Base-by-base conservation (phyloP, 768 basidiomycete genomes). In the Suillus sp. region DNA sequence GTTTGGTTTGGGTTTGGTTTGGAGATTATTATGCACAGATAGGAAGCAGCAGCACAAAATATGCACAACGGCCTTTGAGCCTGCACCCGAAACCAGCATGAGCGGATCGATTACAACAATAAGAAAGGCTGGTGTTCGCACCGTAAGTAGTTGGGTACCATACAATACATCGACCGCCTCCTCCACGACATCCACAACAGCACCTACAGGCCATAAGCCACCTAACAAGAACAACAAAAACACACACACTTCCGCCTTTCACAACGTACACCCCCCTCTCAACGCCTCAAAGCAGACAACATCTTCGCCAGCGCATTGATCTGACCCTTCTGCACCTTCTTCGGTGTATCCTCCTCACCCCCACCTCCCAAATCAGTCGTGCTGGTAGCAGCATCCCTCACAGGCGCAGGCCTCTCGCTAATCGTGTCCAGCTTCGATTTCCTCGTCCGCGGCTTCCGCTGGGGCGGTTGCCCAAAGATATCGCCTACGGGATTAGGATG, bases 251-350 rank as follows among this genome's bases (percentile, higher is more conserved):
- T 50, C 48, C 47, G 47, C 25, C 38, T 61, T 48, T 32, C 42
- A 32, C 54, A 50, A 55, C 60, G 48, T 50, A 48, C 57, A 61
- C 56, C 51, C 34, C n/a, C 14, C 10, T n/a, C 18, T 60, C 66
- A 91, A 71, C 88, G 88, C 71, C 90, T 83, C 77, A 92, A 76
- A 59, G 90, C 90, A 62, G 88, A 92, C 63, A 95, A 79, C 92
- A 96, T 93, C 87, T 95, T 95, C 63, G 93, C 93, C 69, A 96
- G 81, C 47, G 92, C 85, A 70, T 89, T 88, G 78, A 95, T 95
- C 81, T 95, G 94, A 55, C 90, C 91, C 77, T 89, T 94, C 80
- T 93, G 89, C 71, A 92, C 89, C 79, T 91, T 93, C 83, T 92
- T 79, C 59, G 86, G 84, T 56, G 78, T 77, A 56, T 81, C 80